Conservation (phyloP, 768 basidiomycete genomes). For the Termitomyces sp. region DNA sequence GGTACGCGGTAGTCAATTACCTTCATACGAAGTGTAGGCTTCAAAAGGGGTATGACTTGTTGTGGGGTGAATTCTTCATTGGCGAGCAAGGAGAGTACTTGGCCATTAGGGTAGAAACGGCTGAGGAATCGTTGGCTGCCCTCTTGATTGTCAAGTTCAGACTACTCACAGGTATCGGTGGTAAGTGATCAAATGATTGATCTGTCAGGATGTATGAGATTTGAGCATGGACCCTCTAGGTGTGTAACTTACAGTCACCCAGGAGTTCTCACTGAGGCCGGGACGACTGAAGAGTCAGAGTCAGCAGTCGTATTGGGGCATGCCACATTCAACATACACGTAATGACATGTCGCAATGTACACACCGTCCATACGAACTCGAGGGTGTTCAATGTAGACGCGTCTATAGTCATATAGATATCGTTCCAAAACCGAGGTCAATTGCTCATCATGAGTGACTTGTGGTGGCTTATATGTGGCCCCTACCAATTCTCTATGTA, state of each 20-base stretch:
- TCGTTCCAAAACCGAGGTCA: conserved; percentile 43
- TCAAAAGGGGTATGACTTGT: conserved; percentile 69
- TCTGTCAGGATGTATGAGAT: conserved; percentile 30
- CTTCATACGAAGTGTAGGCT: conserved; percentile 75
- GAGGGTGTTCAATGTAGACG: conserved; percentile 77
- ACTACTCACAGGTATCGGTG: conserved; percentile 77
- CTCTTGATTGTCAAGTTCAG: background rate
- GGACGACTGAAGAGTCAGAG: background rate
- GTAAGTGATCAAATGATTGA: conserved; percentile 85
- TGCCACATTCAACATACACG: conserved; percentile 42
- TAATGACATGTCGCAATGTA: conserved; percentile 93
- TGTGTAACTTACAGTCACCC: conserved; percentile 66
- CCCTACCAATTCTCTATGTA: conserved; percentile 55
- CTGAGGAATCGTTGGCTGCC: conserved; percentile 26
- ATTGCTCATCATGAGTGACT: conserved; percentile 44
- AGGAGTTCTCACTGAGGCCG: conserved; percentile 77
- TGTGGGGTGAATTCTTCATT: conserved; percentile 72
- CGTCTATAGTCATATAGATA: conserved; percentile 66
- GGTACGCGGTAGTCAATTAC: conserved; percentile 25
- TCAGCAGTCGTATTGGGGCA: background rate
- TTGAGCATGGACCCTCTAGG: background rate
- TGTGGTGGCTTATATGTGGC: conserved; percentile 73
- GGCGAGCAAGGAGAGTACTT: conserved; percentile 78
- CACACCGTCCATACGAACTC: conserved; percentile 80
- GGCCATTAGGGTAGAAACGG: conserved; percentile 83